These are phyloP conservation scores for Ophiostoma triangulosporum DNA, from an alignment of 2,329 filamentous ascomycete species.

Conservation along the genomic window DNA sequence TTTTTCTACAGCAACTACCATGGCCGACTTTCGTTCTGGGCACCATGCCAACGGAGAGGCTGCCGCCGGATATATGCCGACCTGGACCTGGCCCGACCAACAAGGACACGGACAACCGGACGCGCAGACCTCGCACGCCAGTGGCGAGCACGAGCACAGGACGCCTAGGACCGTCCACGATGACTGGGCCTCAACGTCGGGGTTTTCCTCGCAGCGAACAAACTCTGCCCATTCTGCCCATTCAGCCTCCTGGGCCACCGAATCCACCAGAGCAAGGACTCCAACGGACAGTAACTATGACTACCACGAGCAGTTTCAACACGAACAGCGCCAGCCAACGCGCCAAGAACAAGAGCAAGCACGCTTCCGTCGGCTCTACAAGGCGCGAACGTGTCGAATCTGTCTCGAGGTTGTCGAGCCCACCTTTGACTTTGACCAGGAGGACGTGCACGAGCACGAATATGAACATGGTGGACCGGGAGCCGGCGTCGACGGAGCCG, in stretches of 20 bases:
- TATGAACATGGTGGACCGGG: neutral
- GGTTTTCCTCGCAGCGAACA: neutral
- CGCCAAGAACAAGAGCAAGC: constrained; percentile 1
- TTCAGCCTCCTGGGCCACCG: neutral
- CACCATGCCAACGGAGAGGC: neutral
- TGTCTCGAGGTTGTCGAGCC: constrained; percentile 59
- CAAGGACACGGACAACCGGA: neutral
- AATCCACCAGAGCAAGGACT: neutral
- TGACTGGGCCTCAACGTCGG: constrained; percentile 4
- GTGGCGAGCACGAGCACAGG: neutral
- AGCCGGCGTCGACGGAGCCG: neutral
- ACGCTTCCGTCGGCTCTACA: constrained; percentile 35
- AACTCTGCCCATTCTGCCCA: neutral
- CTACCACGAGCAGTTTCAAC: neutral
- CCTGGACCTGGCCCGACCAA: constrained; percentile 7
- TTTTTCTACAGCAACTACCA: neutral
- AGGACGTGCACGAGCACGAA: neutral
- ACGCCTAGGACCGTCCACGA: neutral
- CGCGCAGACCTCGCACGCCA: neutral
- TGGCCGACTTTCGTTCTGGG: constrained; percentile 7
- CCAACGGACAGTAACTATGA: neutral
- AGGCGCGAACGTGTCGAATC: constrained; percentile 71
- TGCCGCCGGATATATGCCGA: neutral
- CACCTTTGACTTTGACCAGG: constrained; percentile 25
- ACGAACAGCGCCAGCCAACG: neutral